Evolutionary conservation across 2,329 filamentous ascomycete species (phyloP), one percentile per base, ranked within the genome.

Genomic region (Juglanconis sp.): DNA sequence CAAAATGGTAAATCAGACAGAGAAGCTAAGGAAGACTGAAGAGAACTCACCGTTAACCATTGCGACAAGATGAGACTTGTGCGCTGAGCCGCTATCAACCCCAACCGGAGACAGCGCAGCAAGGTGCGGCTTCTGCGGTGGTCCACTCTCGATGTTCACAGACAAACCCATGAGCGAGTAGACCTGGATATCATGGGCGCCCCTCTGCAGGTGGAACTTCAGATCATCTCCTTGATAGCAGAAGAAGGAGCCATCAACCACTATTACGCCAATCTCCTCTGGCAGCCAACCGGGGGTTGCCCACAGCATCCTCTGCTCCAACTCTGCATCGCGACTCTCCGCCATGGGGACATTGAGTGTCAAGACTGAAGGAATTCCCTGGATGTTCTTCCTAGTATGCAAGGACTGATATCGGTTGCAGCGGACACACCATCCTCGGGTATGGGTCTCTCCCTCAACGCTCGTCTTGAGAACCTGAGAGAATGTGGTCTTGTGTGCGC

Each of bases 201-300:
- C 90, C 36, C 89, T 85, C 69, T 94, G 88, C 30, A 96, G 76
- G 67, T 95, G 91, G 52, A 90, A 76, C 70, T 88, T 89, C 65
- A 99, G 75, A 68, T 98, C 93, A 56, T 96, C 89, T 2, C 95
- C 94, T 73, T 99, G 93, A 65, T 92, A 98, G 73, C 93, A 97
- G 74, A 91, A 93, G 70, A 98, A 91, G 69, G 96, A 91, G n/a
- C 91, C 92, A 68, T 91, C 86, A 62, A 96, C 91, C 60, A 96
- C 86, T 60, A 96, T 91, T 69, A 99, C 86, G 42, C 95, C 95
- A 68, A 99, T 93, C 72, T 98, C 92, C 69, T 95, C 90, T 0
- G 95, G 95, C 11, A 99, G 79, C 88, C 94, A 99, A 15, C 91
- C 91, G 0, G 91, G 91, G 11, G 87, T 91, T 1, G 91, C 86